phyloP scores from a whole-genome alignment of 1,284 basidiomycete genomes.

The Coniophora puteana region DNA sequence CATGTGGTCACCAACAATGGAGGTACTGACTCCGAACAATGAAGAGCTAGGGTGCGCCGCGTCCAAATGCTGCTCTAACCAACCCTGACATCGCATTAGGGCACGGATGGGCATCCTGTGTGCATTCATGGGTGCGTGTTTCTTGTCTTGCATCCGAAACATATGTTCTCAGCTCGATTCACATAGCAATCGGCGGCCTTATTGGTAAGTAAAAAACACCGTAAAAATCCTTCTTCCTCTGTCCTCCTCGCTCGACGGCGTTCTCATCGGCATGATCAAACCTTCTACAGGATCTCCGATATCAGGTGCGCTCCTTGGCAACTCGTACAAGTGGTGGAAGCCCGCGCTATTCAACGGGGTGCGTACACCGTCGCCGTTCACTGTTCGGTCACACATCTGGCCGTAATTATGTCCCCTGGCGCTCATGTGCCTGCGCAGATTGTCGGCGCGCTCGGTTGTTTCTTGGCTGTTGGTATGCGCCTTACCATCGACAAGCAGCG shows the following conservation, averaged over 20 bases:
- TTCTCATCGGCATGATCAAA: neutral
- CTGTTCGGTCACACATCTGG: no score
- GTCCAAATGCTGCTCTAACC: no score
- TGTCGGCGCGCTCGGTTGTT: no score
- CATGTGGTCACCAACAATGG: neutral
- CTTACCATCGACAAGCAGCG: no score
- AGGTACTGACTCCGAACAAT: neutral
- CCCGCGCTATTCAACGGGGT: conserved; percentile 25
- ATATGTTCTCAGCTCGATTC: neutral
- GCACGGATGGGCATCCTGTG: no score
- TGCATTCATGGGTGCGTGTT: no score
- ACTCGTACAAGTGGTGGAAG: conserved; percentile 25
- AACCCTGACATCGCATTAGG: no score
- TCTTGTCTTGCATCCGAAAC: neutral
- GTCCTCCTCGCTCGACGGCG: neutral
- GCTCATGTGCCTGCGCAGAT: no score
- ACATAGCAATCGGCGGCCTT: conserved; percentile 20
- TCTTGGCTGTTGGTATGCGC: no score
- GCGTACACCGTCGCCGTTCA: neutral
- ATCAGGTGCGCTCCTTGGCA: conserved; percentile 25
- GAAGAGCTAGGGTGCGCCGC: no score
- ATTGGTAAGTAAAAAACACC: conserved; percentile 16
- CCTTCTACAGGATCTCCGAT: conserved; percentile 23
- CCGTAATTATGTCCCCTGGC: no score
- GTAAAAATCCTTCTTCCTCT: no score